Conservation (phyloP, 2,329 filamentous ascomycete genomes). For the Hirsutella minnesotensis region DNA sequence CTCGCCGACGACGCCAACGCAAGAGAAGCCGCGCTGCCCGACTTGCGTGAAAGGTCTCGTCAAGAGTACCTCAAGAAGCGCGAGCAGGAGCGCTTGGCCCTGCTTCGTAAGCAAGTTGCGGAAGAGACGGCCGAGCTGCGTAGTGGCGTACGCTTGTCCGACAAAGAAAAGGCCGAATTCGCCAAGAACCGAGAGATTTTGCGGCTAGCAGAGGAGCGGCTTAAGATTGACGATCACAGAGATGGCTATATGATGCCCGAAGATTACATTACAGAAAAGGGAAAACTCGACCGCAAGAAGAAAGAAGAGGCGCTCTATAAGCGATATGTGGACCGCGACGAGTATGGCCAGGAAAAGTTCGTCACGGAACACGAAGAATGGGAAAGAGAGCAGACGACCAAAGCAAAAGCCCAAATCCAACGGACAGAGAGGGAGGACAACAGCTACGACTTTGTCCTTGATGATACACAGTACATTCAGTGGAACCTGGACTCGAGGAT, state of each 20-base stretch:
- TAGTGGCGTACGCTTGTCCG: constrained; percentile 62
- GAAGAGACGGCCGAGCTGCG: constrained; percentile 77
- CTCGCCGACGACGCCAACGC: constrained; percentile 45
- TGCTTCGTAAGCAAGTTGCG: constrained; percentile 81
- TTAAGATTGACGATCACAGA: constrained; percentile 79
- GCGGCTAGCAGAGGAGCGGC: constrained; percentile 69
- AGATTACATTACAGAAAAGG: constrained; percentile 89
- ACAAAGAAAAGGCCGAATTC: constrained; percentile 77
- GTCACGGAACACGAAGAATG: constrained; percentile 93
- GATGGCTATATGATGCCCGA: constrained; percentile 92
- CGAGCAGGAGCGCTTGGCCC: constrained; percentile 70
- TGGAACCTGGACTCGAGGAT: constrained; percentile 67
- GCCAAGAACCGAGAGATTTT: constrained; percentile 76
- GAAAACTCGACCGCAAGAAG: constrained; percentile 74
- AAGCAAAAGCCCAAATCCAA: constrained; percentile 77
- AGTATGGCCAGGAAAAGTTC: constrained; percentile 78
- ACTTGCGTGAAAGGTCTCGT: constrained; percentile 70
- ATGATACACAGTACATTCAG: constrained; percentile 77
- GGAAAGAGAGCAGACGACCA: constrained; percentile 80
- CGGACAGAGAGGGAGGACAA: constrained; percentile 64
- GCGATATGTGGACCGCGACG: constrained; percentile 77
- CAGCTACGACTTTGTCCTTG: constrained; percentile 88
- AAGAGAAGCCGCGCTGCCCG: constrained; percentile 61
- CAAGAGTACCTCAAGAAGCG: constrained; percentile 92
- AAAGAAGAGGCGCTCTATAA: constrained; percentile 88